A percentile compares a stretch with the other conserved stretches of the same genome.
Evolutionary conservation across 106 monocot genomes (phyloP).

Genomic region (Iris macrosiphon): DNA sequence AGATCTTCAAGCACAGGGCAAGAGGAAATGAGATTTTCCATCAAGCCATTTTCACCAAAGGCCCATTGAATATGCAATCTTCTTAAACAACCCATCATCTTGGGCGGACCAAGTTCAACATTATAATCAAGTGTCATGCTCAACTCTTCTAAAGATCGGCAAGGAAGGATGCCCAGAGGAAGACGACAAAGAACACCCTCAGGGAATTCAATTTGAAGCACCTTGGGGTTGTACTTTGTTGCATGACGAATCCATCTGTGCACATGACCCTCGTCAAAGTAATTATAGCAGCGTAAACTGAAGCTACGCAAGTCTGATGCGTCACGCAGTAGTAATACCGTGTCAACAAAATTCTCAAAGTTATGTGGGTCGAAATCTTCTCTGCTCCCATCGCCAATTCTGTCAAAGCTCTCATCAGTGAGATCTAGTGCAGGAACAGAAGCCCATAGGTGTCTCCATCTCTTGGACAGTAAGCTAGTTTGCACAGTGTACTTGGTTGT

Average conservation of each 20-base stretch:
- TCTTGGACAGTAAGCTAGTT: slow-evolving; percentile 7
- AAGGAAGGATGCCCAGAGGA: not conserved
- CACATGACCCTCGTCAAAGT: not conserved
- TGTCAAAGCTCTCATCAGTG: not conserved
- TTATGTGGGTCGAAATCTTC: too few species aligned
- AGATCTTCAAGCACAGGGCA: not conserved
- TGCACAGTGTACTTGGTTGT: slow-evolving; percentile 4
- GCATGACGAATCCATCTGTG: not conserved
- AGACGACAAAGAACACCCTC: not conserved
- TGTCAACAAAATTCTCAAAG: not conserved
- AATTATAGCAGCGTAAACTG: not conserved
- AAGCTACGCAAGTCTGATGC: not conserved
- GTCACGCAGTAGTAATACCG: not conserved
- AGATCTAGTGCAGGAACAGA: slow-evolving; percentile 9
- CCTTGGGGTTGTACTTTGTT: not conserved
- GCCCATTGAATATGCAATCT: not conserved
- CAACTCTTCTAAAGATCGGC: not conserved
- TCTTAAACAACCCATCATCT: not conserved
- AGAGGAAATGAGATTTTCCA: not conserved
- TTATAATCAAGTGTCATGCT: too few species aligned
- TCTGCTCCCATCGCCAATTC: not conserved
- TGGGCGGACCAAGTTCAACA: too few species aligned
- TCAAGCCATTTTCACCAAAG: not conserved
- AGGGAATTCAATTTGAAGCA: not conserved
- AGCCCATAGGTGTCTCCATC: slow-evolving; percentile 20